Percentiles rank a stretch among this genome's conserved stretches.
Evolutionary conservation across 495 filamentous ascomycete species (phyloP).

Genomic region (Penicilliopsis zonata): DNA sequence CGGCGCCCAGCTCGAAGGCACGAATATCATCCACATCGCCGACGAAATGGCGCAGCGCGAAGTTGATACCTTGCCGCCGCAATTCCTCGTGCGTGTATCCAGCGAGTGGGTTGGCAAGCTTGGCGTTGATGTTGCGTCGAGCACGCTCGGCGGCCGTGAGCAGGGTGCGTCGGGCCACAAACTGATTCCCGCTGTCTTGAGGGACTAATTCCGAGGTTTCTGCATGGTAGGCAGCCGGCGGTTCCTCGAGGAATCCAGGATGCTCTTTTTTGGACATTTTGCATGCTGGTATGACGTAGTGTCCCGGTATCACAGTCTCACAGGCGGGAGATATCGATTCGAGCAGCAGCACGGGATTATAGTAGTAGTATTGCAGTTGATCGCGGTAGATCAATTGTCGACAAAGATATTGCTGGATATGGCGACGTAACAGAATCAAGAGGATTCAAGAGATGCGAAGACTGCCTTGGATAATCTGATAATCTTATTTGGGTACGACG

Average conservation of each 20-base stretch:
- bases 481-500: too few relatives aligned
- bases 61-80: constrained; percentile 48
- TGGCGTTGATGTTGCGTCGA: constrained; percentile 42
- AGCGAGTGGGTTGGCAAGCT: constrained; percentile 60
- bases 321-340: too few relatives aligned
- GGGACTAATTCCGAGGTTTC: constrained; percentile 8
- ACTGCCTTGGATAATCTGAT: too few relatives aligned
- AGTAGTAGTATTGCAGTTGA: too few relatives aligned
- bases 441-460: too few relatives aligned
- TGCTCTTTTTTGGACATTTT: constrained; percentile 8
- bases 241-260: constrained; percentile 3
- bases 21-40: constrained; percentile 49
- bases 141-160: constrained; percentile 36
- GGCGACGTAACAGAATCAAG: too few relatives aligned
- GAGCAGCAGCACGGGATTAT: too few relatives aligned
- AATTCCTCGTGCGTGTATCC: constrained; percentile 49
- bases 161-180: constrained; percentile 14
- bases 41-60: constrained; percentile 50
- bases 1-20: constrained; percentile 61
- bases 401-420: too few relatives aligned
- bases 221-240: constrained; percentile 1
- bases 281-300: too few relatives aligned
- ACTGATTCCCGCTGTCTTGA: constrained; percentile 6
- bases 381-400: too few relatives aligned
- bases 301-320: too few relatives aligned